Base-by-base conservation (phyloP, 176 grass and related monocot genomes). In the Puya raimondii region DNA sequence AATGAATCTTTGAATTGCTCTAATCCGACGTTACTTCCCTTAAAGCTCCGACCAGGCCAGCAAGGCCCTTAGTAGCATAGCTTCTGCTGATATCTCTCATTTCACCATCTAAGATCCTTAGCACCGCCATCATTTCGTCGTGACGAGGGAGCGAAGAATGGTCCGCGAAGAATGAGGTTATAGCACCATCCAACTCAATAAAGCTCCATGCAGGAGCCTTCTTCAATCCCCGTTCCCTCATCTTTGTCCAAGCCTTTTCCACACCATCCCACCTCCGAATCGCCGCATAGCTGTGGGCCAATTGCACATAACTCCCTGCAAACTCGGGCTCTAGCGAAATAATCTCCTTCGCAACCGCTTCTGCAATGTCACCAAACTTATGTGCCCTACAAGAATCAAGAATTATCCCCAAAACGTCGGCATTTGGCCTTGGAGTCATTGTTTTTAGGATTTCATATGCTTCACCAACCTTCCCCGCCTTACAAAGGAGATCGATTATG, bases 171-270 rank as follows among this genome's bases (percentile, higher is more conserved):
- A 77, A 77, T 16, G 75, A 11, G 2, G 53, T 77, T 51, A 77
- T 77, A 33, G 4, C 47, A 26, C 75, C 75, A 9, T 77, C 53
- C 65, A 69, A 50, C 42, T 77, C 65, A 8, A 77, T 25, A 33
- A 26, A 77, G 22, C 75, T 77, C 75, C 75, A 77, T 56, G 65
- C 75, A 5, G 75, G 75, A 47, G 65, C 47, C 27, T 77, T 77
- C 51, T 53, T 69, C 18, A 77, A 61, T 23, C 75, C 75, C 54
- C 56, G n/a, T 47, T n/a, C 65, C 50, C 12, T 77, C 75, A 77
- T 77, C 75, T 61, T 51, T 53, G 17, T 16, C 75, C 75, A 77
- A 0, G 65, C 29, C 18, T 69, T 65, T 18, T 64, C 75, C 65
- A 77, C 65, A n/a, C 53, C 52, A 2, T 77, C 66, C 75, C 75